Evolutionary conservation across 352 stramenopile species (phyloP).

Genomic region (Pythium sp.): DNA sequence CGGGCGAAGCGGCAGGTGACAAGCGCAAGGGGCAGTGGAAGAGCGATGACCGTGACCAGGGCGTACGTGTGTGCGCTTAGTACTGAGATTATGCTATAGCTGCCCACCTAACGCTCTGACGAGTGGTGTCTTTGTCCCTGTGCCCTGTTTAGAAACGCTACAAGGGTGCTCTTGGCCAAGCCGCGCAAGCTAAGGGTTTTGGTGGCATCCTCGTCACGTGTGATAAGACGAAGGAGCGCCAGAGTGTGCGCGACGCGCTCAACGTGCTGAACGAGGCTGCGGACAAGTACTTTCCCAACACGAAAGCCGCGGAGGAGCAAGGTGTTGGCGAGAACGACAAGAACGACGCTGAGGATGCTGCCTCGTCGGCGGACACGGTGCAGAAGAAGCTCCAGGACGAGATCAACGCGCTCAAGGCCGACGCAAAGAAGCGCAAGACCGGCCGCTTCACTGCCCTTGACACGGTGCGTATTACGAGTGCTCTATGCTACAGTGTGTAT

Average conservation of each 20-base stretch:
- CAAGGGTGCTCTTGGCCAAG: slow-evolving; percentile 43
- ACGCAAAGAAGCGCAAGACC: slow-evolving; percentile 57
- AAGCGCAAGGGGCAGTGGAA: slow-evolving; percentile 67
- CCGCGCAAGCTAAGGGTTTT: slow-evolving; percentile 56
- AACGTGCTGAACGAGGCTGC: slow-evolving; percentile 77
- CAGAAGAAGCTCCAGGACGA: slow-evolving; percentile 70
- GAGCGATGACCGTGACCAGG: slow-evolving; percentile 19
- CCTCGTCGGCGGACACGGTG: slow-evolving; percentile 31
- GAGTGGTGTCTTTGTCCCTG: neutral
- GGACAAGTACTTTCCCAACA: slow-evolving; percentile 49
- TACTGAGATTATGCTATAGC: neutral
- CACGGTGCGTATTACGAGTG: slow-evolving; percentile 23
- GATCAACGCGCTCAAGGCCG: slow-evolving; percentile 53
- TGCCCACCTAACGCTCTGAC: neutral
- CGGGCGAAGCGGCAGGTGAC: slow-evolving; percentile 26
- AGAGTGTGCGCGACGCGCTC: slow-evolving; percentile 65
- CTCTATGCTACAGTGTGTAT: neutral
- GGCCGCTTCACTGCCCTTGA: slow-evolving; percentile 70
- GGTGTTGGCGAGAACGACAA: slow-evolving; percentile 23
- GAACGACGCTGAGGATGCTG: slow-evolving; percentile 13
- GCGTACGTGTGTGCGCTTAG: slow-evolving; percentile 8
- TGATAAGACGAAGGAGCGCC: slow-evolving; percentile 74
- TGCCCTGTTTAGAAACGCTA: slow-evolving; percentile 46
- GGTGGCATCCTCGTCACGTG: slow-evolving; percentile 69
- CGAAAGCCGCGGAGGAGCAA: slow-evolving; percentile 12